A percentile compares a stretch with the other conserved stretches of the same genome.
Conservation (phyloP, 148 eudicot genomes). For the Arbutus unedo region DNA sequence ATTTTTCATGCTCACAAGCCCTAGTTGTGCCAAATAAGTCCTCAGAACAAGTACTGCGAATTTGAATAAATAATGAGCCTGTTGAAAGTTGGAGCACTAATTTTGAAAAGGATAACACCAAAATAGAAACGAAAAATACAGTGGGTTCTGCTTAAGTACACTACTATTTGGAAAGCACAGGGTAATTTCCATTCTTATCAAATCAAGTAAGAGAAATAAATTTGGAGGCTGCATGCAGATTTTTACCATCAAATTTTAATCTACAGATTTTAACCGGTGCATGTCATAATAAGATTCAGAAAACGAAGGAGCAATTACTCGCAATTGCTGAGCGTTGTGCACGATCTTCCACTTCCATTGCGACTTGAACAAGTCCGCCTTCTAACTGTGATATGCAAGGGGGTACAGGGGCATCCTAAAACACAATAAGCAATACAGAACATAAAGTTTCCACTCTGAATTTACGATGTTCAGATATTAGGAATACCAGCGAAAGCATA, state of each 20-base stretch:
- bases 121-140: not conserved
- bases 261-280: not conserved
- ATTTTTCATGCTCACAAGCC: not conserved
- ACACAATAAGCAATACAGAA: conserved; percentile 18
- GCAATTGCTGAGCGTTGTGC: conserved; percentile 91
- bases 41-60: not conserved
- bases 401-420: conserved; percentile 97
- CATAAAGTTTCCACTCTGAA: conserved; percentile 6
- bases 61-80: not conserved
- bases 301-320: conserved; percentile 35
- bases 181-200: not conserved
- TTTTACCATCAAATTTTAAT: not conserved
- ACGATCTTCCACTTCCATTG: conserved; percentile 99
- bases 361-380: conserved; percentile 98
- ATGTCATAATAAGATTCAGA: not conserved
- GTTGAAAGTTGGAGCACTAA: not conserved
- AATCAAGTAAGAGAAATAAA: not conserved
- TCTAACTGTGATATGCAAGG: conserved; percentile 96
- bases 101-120: not conserved
- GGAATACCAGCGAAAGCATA: not conserved
- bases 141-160: not conserved
- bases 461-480: not conserved
- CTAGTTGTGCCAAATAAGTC: not conserved
- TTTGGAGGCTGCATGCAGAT: not conserved
- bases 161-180: not conserved